A percentile compares a stretch with the other conserved stretches of the same genome.
These are phyloP conservation scores for Kluyveromyces siamensis DNA, from an alignment of 805 yeast species.

Conservation along the genomic window DNA sequence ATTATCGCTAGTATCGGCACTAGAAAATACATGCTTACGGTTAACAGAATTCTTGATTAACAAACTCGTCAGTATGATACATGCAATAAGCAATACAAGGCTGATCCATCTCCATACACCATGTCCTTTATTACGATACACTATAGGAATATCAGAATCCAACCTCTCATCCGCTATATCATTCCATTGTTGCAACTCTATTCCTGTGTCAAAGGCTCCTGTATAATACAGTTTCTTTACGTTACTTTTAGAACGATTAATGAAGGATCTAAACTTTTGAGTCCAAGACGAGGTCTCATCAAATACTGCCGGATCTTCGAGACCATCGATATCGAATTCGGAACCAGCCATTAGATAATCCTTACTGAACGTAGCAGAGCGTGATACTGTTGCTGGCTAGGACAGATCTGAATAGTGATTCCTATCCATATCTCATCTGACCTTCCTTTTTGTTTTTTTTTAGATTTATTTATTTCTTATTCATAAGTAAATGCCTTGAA, in stretches of 20 bases:
- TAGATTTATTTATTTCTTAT: background rate
- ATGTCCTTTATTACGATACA: background rate
- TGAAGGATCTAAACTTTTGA: background rate
- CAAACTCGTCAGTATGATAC: background rate
- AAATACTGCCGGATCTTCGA: background rate
- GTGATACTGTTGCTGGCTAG: too few species aligned
- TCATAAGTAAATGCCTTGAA: background rate
- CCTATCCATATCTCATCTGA: background rate
- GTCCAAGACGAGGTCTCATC: background rate
- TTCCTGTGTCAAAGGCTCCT: background rate
- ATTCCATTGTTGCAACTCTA: constrained; percentile 1
- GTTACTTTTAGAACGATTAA: background rate
- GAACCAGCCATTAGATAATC: background rate
- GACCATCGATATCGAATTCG: constrained; percentile 1
- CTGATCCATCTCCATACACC: constrained; percentile 1
- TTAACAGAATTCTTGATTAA: too few species aligned
- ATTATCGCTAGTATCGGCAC: background rate
- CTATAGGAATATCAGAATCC: background rate
- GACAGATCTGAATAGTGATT: too few species aligned
- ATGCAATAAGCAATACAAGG: background rate
- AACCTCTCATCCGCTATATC: background rate
- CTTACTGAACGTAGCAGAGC: background rate
- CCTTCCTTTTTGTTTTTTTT: background rate
- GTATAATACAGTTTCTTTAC: constrained; percentile 1
- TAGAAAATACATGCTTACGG: background rate